Conservation (phyloP, 352 stramenopile species). For the Phytophthora chlamydospora region DNA sequence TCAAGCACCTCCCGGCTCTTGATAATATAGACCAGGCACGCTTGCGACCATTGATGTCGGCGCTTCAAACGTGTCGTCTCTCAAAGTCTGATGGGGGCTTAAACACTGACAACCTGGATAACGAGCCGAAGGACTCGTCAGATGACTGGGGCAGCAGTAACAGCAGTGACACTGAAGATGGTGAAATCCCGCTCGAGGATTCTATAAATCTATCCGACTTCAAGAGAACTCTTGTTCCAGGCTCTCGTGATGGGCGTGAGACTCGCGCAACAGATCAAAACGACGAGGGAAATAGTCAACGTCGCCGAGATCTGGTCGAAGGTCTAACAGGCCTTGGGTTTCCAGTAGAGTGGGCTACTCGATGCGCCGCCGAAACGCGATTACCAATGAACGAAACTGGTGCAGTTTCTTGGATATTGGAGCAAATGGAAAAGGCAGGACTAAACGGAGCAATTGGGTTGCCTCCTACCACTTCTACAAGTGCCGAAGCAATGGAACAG, state of each 20-base stretch:
- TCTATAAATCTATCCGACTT: background rate
- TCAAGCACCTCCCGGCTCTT: slow-evolving; percentile 46
- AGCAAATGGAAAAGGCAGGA: slow-evolving; percentile 87
- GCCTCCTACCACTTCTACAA: background rate
- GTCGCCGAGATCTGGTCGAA: slow-evolving; percentile 66
- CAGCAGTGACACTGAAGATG: slow-evolving; percentile 30
- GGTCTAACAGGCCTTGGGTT: slow-evolving; percentile 87
- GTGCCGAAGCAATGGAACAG: slow-evolving; percentile 8
- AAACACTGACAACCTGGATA: background rate
- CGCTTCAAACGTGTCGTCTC: slow-evolving; percentile 3
- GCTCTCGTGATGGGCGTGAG: slow-evolving; percentile 15
- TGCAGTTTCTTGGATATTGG: slow-evolving; percentile 90
- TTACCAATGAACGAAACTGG: slow-evolving; percentile 60
- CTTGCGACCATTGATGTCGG: slow-evolving; percentile 46
- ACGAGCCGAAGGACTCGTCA: background rate
- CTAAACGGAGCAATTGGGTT: slow-evolving; percentile 9
- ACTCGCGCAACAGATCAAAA: slow-evolving; percentile 6
- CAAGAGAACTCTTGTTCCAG: background rate
- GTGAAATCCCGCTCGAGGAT: slow-evolving; percentile 17
- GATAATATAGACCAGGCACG: slow-evolving; percentile 51
- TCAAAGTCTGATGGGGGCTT: background rate
- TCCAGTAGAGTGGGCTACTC: slow-evolving; percentile 75
- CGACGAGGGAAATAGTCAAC: slow-evolving; percentile 23
- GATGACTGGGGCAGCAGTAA: slow-evolving; percentile 23
- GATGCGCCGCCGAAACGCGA: slow-evolving; percentile 61